phyloP scores from a whole-genome alignment of 768 basidiomycete genomes.

The Galerina marginata region DNA sequence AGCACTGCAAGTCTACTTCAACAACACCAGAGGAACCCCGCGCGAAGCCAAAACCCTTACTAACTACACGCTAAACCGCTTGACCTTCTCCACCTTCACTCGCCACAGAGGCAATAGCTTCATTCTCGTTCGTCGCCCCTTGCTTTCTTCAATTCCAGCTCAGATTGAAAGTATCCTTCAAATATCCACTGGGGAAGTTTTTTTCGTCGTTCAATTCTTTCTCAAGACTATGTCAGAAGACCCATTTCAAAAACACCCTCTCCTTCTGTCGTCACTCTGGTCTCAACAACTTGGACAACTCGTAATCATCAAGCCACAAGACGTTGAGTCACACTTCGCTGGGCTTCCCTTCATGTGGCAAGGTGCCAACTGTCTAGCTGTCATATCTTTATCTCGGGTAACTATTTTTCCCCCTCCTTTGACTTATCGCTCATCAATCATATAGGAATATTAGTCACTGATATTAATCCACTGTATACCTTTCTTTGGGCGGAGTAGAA shows the following conservation, averaged over 20 bases:
- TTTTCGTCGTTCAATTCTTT: background rate
- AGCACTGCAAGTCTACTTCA: background rate
- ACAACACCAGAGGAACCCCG: background rate
- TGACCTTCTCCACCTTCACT: slow-evolving; percentile 1
- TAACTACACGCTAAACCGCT: background rate
- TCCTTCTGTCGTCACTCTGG: background rate
- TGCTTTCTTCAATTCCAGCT: background rate
- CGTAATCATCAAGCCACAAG: background rate
- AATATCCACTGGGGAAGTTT: background rate
- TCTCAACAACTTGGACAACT: background rate
- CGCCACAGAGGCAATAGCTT: slow-evolving; percentile 7
- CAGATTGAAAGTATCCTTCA: background rate
- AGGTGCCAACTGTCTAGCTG: background rate
- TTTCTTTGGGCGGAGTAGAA: no score
- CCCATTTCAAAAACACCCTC: background rate
- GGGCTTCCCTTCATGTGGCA: background rate
- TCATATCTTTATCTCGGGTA: slow-evolving; percentile 2
- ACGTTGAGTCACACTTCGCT: background rate
- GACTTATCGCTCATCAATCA: no score
- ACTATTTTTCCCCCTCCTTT: background rate
- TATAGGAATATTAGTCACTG: no score
- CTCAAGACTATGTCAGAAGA: background rate
- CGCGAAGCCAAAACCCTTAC: background rate
- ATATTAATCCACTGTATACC: no score
- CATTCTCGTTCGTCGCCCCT: background rate